phyloP scores from a whole-genome alignment of 768 basidiomycete species.

The Boletus sp. region DNA sequence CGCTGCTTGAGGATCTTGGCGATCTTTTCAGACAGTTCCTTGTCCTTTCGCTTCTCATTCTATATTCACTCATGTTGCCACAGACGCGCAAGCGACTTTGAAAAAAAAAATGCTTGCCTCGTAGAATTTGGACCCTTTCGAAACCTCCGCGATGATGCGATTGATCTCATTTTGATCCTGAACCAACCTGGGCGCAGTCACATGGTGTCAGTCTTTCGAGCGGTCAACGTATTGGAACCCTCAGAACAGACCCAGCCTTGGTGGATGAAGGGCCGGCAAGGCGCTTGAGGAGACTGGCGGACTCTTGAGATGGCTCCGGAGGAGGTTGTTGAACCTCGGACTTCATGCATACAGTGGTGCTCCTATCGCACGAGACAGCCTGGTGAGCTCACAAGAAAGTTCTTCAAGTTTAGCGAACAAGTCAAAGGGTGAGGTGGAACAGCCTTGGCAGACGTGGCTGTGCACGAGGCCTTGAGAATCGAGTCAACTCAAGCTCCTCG shows the following conservation, averaged over 20 bases:
- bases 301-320: constrained; percentile 52
- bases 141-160: constrained; percentile 83
- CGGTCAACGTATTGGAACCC: background rate
- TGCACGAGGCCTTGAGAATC: background rate
- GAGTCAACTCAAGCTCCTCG: no score
- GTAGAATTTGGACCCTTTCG: constrained; percentile 92
- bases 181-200: constrained; percentile 47
- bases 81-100: background rate
- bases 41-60: constrained; percentile 91
- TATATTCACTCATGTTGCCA: constrained; percentile 28
- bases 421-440: no score
- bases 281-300: constrained; percentile 69
- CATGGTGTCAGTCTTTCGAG: constrained; percentile 9
- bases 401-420: no score
- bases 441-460: background rate
- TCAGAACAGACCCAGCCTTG: constrained; percentile 73
- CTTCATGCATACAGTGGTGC: constrained; percentile 15
- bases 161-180: constrained; percentile 85
- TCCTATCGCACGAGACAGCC: background rate
- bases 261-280: constrained; percentile 87
- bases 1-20: constrained; percentile 61
- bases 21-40: constrained; percentile 78
- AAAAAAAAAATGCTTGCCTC: constrained; percentile 46
- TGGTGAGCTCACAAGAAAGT: no score
- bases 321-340: constrained; percentile 18